Evolutionary conservation across 1,284 basidiomycete species (phyloP), one percentile per base, ranked within the genome.

Genomic region (Spongiforma sp.): DNA sequence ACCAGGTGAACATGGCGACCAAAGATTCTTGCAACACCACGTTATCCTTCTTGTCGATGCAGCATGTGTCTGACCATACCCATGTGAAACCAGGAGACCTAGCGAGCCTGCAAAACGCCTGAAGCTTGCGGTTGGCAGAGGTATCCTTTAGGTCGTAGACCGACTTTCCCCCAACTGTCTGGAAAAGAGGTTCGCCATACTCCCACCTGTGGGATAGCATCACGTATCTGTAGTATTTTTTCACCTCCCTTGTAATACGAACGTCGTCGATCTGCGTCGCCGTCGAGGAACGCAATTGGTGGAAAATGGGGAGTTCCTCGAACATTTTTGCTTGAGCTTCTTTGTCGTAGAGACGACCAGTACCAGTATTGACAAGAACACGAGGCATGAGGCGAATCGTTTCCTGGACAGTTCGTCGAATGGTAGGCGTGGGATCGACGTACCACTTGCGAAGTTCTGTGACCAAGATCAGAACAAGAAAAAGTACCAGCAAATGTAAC

Each of bases 121-220:
- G 30, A 10, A 67, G 30, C 26, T 69, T 68, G 39, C 1, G 5
- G 39, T 56, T 64, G 19, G 9, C 21, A 1, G 58, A 36, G 7
- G 65, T 54, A 6, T 12, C n/a, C 2, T 26, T 2, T 5, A 72
- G 66, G 1, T 50, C 28, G 21, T 59, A 53, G 14, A 72, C 14
- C 0, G 68, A 52, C 11, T 17, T 59, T 2, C 53, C 24, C 28
- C 59, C 34, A 15, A 72, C 59, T 10, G 3, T 10, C 21, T 67
- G 59, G 12, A 71, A 48, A 0, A 36, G 33, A 1, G 68, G 69
- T 50, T 71, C 64, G 0, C 33, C 21, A 5, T 17, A 10, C 9
- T 67, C 28, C 67, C 68, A 69, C 28, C 19, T 52, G 12, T 70
- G 68, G 1, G 68, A 69, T 11, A 68, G 14, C 66, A 70, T 72